phyloP scores from a whole-genome alignment of 371 early-diverging fungal species.

The Mucor velutinosus region DNA sequence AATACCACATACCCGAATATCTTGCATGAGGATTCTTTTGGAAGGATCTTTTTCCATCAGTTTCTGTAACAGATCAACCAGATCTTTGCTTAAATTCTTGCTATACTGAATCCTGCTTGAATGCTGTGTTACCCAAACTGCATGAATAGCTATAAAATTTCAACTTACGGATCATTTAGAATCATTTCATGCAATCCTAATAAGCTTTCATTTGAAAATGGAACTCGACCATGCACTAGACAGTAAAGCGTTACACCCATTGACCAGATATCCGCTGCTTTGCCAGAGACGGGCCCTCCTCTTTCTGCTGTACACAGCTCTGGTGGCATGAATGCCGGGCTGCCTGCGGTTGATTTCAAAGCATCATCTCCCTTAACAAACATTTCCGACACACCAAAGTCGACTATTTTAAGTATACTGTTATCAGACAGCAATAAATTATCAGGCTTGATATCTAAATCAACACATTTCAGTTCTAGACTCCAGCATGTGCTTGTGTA shows the following conservation, averaged over 20 bases:
- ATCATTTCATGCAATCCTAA: slow-evolving; percentile 72
- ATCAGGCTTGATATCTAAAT: slow-evolving; percentile 93
- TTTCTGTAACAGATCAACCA: slow-evolving; percentile 57
- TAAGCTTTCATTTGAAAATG: slow-evolving; percentile 78
- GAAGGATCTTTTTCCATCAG: slow-evolving; percentile 83
- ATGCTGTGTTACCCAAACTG: not conserved
- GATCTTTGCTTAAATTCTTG: not conserved
- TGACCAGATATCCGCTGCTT: slow-evolving; percentile 96
- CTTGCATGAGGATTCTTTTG: slow-evolving; percentile 74
- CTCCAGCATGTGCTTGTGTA: not conserved
- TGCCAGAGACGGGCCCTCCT: slow-evolving; percentile 61
- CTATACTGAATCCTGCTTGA: not conserved
- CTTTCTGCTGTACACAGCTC: slow-evolving; percentile 26
- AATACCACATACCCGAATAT: slow-evolving; percentile 50
- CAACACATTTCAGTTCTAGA: not conserved
- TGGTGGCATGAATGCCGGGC: slow-evolving; percentile 63
- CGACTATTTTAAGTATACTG: slow-evolving; percentile 92
- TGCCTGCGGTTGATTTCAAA: slow-evolving; percentile 73
- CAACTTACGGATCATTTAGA: slow-evolving; percentile 36
- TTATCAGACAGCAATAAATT: slow-evolving; percentile 92
- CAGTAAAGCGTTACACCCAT: slow-evolving; percentile 97
- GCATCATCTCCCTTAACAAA: slow-evolving; percentile 67
- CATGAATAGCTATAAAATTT: not conserved
- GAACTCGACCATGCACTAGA: slow-evolving; percentile 83
- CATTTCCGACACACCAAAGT: slow-evolving; percentile 94